phyloP scores from a whole-genome alignment of 2,329 filamentous ascomycete species.

The Paraconiothyrium sp. region DNA sequence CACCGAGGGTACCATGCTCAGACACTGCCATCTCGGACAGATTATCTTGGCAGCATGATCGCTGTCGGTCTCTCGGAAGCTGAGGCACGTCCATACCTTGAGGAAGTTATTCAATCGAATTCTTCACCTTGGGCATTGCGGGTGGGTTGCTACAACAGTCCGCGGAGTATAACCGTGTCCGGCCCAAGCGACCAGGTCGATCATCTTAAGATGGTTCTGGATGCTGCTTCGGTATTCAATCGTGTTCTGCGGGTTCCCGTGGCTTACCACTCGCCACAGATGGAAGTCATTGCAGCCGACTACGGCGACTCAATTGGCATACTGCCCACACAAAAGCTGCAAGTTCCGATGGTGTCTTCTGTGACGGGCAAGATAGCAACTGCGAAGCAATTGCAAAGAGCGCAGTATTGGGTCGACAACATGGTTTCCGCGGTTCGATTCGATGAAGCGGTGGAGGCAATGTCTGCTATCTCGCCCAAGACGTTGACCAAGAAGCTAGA shows the following conservation, averaged over 20 bases:
- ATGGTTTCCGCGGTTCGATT: conserved; percentile 51
- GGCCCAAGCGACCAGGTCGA: conserved; percentile 52
- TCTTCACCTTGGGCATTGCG: background rate
- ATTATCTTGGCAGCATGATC: conserved; percentile 13
- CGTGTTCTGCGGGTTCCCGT: conserved; percentile 51
- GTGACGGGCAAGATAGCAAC: conserved; percentile 17
- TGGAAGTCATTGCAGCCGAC: conserved; percentile 30
- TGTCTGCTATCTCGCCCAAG: background rate
- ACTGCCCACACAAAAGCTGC: background rate
- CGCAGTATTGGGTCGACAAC: conserved; percentile 50
- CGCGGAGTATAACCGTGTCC: conserved; percentile 54
- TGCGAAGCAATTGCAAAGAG: background rate
- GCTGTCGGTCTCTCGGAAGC: conserved; percentile 8
- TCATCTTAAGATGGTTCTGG: conserved; percentile 40
- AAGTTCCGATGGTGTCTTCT: conserved; percentile 17
- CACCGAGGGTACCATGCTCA: conserved; percentile 6
- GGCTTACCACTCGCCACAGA: conserved; percentile 58
- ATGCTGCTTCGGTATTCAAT: conserved; percentile 49
- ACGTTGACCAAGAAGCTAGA: background rate
- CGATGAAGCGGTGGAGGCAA: conserved; percentile 16
- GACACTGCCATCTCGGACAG: background rate
- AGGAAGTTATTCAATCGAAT: conserved; percentile 1
- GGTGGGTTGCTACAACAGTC: conserved; percentile 46
- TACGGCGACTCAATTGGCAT: background rate
- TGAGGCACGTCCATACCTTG: background rate